A percentile compares a stretch with the other conserved stretches of the same genome.
Conservation (phyloP, 768 basidiomycete genomes). For the Termitomyces sp. region DNA sequence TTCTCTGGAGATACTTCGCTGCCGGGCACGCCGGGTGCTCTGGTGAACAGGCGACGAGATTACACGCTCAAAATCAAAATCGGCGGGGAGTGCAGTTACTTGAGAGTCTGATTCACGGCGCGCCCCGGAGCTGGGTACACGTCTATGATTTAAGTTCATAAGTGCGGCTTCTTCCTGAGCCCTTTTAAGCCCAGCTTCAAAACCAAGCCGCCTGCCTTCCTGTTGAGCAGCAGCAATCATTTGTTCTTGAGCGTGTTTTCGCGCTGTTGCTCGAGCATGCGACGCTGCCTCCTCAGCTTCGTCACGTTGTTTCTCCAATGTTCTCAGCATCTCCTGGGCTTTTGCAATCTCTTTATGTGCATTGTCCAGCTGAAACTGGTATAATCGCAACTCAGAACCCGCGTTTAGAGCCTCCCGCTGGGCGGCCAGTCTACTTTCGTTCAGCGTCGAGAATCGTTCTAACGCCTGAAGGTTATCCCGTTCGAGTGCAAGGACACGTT, state of each 20-base stretch:
- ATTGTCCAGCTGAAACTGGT: conserved; percentile 36
- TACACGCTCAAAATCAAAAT: conserved; percentile 1
- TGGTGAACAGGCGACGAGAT: conserved; percentile 12
- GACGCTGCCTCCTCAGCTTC: conserved; percentile 56
- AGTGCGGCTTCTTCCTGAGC: conserved; percentile 29
- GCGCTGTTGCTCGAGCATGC: conserved; percentile 47
- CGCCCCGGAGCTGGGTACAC: not conserved
- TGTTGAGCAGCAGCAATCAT: conserved; percentile 52
- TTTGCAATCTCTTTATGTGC: conserved; percentile 49
- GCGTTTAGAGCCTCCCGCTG: conserved; percentile 35
- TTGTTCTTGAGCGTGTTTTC: conserved; percentile 48
- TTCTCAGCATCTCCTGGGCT: conserved; percentile 46
- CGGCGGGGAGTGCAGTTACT: not conserved
- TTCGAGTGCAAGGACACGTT: conserved; percentile 32
- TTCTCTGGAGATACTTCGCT: conserved; percentile 2
- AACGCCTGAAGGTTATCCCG: conserved; percentile 29
- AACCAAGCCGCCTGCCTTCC: conserved; percentile 51
- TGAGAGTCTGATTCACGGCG: not conserved
- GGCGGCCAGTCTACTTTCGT: conserved; percentile 32
- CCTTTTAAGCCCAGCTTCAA: conserved; percentile 45
- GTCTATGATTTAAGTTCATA: not conserved
- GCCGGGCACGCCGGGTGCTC: conserved; percentile 2
- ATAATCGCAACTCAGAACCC: conserved; percentile 33
- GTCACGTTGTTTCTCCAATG: conserved; percentile 48
- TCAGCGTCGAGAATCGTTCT: conserved; percentile 31